These are phyloP conservation scores for Beverwykella pulmonaria DNA, from an alignment of 495 filamentous ascomycete genomes.

Conservation along the genomic window DNA sequence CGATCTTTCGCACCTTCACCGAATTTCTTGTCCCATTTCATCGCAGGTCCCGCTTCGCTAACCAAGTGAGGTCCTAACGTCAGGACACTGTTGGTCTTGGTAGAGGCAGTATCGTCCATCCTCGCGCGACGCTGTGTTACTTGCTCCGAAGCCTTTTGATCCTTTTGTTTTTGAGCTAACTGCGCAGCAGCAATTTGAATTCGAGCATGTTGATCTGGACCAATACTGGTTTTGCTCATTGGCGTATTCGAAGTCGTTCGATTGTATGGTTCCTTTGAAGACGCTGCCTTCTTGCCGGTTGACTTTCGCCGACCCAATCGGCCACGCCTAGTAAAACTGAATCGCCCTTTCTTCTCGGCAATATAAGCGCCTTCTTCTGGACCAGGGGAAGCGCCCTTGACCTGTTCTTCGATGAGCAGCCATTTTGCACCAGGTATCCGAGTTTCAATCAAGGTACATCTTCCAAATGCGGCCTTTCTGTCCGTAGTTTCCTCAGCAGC, in stretches of 20 bases:
- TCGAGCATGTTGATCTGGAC: slow-evolving; percentile 85
- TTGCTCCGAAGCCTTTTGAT: slow-evolving; percentile 43
- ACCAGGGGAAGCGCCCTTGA: slow-evolving; percentile 88
- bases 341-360: slow-evolving; percentile 89
- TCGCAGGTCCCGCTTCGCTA: slow-evolving; percentile 84
- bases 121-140: slow-evolving; percentile 46
- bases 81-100: slow-evolving; percentile 88
- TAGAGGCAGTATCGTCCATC: slow-evolving; percentile 56
- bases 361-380: slow-evolving; percentile 84
- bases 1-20: slow-evolving; percentile 76
- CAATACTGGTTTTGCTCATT: slow-evolving; percentile 84
- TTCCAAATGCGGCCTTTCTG: slow-evolving; percentile 89
- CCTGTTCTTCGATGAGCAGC: slow-evolving; percentile 94
- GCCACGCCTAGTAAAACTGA: slow-evolving; percentile 76
- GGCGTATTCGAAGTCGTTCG: slow-evolving; percentile 52
- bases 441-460: slow-evolving; percentile 91
- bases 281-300: slow-evolving; percentile 54
- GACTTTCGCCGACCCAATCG: slow-evolving; percentile 70
- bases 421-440: slow-evolving; percentile 77
- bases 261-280: slow-evolving; percentile 56
- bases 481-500: slow-evolving; percentile 82
- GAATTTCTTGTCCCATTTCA: slow-evolving; percentile 93
- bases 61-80: slow-evolving; percentile 85
- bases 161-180: slow-evolving; percentile 67
- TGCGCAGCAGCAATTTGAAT: slow-evolving; percentile 87